Conservation (phyloP, 345 rosid genomes). For the Bruguiera parviflora region DNA sequence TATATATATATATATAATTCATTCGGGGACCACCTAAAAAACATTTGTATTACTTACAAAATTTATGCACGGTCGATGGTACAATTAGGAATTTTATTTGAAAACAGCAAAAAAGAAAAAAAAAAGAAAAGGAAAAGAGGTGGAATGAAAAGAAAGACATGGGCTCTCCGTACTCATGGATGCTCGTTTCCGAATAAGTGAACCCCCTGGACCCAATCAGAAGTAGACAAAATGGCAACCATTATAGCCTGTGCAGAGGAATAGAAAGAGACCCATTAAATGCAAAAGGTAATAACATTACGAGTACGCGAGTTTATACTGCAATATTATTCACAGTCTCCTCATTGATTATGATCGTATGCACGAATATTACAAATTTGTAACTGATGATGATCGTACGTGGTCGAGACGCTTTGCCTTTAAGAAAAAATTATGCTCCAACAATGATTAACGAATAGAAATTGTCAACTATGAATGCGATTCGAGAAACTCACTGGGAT, state of each 20-base stretch:
- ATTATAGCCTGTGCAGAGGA: conserved; percentile 17
- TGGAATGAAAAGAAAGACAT: background rate
- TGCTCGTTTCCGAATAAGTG: background rate
- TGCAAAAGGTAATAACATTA: background rate
- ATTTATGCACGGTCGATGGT: background rate
- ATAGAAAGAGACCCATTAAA: background rate
- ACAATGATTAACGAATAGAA: too few species aligned
- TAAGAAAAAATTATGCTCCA: too few species aligned
- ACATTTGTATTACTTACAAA: conserved; percentile 12
- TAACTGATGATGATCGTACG: too few species aligned
- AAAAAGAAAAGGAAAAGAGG: background rate
- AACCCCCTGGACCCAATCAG: background rate
- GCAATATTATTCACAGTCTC: too few species aligned
- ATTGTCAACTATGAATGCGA: too few species aligned
- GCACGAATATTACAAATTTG: too few species aligned
- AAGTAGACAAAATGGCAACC: conserved; percentile 23
- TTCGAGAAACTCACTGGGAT: conserved; percentile 59
- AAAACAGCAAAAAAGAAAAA: background rate
- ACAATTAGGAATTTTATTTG: background rate
- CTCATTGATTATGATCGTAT: too few species aligned
- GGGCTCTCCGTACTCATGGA: background rate
- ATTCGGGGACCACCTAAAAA: background rate
- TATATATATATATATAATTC: too few species aligned
- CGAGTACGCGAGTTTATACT: too few species aligned
- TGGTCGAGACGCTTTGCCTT: too few species aligned